phyloP scores from a whole-genome alignment of 1,284 basidiomycete genomes.

The Ustilago sp. region DNA sequence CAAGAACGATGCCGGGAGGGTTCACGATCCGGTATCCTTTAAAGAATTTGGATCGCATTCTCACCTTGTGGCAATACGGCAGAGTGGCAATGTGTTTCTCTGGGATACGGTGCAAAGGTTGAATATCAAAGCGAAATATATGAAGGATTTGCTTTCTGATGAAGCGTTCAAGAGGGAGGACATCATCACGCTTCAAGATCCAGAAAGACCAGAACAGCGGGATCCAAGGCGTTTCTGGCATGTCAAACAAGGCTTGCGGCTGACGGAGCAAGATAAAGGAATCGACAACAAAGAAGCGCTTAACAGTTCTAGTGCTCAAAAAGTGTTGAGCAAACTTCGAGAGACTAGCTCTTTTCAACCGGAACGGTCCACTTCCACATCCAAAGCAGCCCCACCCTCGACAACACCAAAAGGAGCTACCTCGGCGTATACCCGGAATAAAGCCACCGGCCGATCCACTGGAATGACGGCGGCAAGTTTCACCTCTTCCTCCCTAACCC shows the following conservation, averaged over 20 bases:
- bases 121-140: conserved; percentile 79
- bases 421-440: conserved; percentile 36
- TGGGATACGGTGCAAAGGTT: conserved; percentile 77
- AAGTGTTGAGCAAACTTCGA: conserved; percentile 51
- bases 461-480: conserved; percentile 91
- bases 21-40: conserved; percentile 71
- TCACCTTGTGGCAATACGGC: conserved; percentile 70
- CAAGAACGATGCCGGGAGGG: conserved; percentile 65
- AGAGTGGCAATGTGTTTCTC: conserved; percentile 85
- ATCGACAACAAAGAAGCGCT: conserved; percentile 60
- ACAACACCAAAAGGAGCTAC: neutral
- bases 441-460: conserved; percentile 84
- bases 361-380: neutral
- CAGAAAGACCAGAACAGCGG: conserved; percentile 61
- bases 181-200: conserved; percentile 81
- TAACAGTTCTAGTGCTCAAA: conserved; percentile 62
- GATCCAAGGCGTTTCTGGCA: conserved; percentile 52
- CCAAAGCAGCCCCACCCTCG: neutral
- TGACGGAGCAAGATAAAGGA: conserved; percentile 56
- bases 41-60: conserved; percentile 73
- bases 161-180: conserved; percentile 85
- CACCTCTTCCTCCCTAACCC: conserved; percentile 89
- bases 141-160: conserved; percentile 84
- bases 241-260: conserved; percentile 64
- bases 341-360: conserved; percentile 5